Evolutionary conservation across 1,284 basidiomycete genomes (phyloP).

Genomic region (Porodaedalea pini): DNA sequence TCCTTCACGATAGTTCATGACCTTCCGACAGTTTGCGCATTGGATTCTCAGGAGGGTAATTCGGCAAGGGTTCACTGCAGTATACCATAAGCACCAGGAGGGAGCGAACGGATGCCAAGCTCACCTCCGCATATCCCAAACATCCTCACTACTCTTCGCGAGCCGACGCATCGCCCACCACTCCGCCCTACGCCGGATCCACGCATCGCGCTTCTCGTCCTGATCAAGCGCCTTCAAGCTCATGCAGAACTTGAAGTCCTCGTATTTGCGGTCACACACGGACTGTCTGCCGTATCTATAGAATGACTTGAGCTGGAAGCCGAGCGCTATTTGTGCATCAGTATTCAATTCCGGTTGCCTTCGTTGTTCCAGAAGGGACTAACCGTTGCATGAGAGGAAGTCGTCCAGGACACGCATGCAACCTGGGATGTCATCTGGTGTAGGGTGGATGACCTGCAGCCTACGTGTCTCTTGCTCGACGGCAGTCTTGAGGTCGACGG

Average conservation of each 20-base stretch:
- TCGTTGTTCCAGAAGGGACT: background rate
- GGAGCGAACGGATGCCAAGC: constrained; percentile 25
- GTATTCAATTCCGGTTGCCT: background rate
- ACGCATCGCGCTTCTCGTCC: constrained; percentile 75
- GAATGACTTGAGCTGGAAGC: constrained; percentile 78
- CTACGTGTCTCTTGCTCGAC: constrained; percentile 65
- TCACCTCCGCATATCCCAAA: constrained; percentile 87
- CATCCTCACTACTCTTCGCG: constrained; percentile 82
- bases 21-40: background rate
- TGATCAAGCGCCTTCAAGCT: constrained; percentile 74
- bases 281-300: constrained; percentile 84
- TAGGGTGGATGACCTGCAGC: constrained; percentile 63
- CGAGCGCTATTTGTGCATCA: constrained; percentile 52
- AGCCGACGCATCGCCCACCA: constrained; percentile 84
- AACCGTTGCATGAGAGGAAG: constrained; percentile 76
- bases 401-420: constrained; percentile 79
- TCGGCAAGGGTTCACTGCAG: constrained; percentile 21
- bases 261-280: constrained; percentile 75
- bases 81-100: background rate
- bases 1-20: background rate
- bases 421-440: constrained; percentile 72
- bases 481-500: constrained; percentile 40
- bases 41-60: constrained; percentile 21
- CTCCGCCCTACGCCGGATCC: constrained; percentile 84
- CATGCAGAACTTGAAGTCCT: constrained; percentile 96